phyloP scores from a whole-genome alignment of 768 basidiomycete species.

The Porphyrellus cyaneotinctus region DNA sequence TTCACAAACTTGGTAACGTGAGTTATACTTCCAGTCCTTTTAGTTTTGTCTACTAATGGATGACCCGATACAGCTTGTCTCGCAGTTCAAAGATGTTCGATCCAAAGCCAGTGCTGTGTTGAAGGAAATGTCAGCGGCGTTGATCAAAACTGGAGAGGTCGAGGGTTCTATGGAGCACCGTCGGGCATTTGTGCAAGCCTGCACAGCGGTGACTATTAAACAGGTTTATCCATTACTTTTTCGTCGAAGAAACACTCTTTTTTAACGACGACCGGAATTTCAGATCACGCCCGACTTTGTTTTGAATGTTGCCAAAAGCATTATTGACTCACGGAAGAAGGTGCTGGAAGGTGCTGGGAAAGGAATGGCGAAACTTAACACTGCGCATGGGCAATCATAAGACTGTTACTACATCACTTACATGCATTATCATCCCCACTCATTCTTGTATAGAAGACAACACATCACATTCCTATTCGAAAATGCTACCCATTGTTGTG shows the following conservation, averaged over 20 bases:
- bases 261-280: neutral
- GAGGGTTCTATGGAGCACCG: constrained; percentile 53
- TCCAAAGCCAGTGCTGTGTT: constrained; percentile 47
- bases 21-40: constrained; percentile 21
- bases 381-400: constrained; percentile 35
- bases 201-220: constrained; percentile 37
- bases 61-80: constrained; percentile 49
- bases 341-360: constrained; percentile 68
- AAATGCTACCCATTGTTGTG: neutral
- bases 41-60: neutral
- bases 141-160: constrained; percentile 48
- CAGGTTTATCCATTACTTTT: constrained; percentile 29
- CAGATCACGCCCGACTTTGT: constrained; percentile 67
- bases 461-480: constrained; percentile 3
- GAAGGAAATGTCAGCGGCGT: constrained; percentile 51
- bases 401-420: neutral
- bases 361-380: constrained; percentile 55
- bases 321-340: constrained; percentile 67
- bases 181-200: constrained; percentile 49
- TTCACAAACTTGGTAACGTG: constrained; percentile 70
- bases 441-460: constrained; percentile 26
- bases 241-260: neutral
- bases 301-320: constrained; percentile 55
- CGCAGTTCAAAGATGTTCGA: constrained; percentile 62
- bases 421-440: constrained; percentile 23